phyloP scores from a whole-genome alignment of 1,284 basidiomycete species.

The Albatrellus sp. region DNA sequence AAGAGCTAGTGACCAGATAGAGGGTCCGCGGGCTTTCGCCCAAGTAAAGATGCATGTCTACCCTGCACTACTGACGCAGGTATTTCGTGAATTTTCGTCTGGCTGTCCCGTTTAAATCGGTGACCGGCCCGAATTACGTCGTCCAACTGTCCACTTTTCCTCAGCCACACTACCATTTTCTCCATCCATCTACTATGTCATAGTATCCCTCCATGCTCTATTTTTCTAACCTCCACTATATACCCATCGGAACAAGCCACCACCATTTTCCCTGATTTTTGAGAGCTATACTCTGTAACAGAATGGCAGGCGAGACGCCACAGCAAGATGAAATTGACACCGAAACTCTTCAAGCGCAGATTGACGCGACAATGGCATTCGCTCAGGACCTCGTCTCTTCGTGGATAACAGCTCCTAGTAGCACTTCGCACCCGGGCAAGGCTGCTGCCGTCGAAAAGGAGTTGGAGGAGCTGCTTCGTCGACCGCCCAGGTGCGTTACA shows the following conservation, averaged over 20 bases:
- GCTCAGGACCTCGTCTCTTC: conserved; percentile 57
- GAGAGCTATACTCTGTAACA: background rate
- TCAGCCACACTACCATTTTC: too few species aligned
- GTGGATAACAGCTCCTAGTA: conserved; percentile 32
- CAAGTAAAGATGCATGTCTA: conserved; percentile 56
- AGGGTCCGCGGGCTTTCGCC: conserved; percentile 51
- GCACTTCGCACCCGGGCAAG: conserved; percentile 9
- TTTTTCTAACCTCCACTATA: background rate
- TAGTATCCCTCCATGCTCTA: background rate
- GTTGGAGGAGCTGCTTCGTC: conserved; percentile 50
- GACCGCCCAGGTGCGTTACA: conserved; percentile 47
- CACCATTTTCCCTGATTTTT: background rate
- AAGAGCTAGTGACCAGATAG: conserved; percentile 57
- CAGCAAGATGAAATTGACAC: conserved; percentile 35
- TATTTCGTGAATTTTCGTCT: too few species aligned
- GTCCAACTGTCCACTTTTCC: too few species aligned
- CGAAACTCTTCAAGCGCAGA: conserved; percentile 59
- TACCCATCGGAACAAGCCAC: background rate
- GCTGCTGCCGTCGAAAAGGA: conserved; percentile 34
- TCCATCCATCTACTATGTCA: background rate
- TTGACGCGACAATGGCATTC: conserved; percentile 68
- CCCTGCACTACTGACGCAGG: too few species aligned
- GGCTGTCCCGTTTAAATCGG: too few species aligned
- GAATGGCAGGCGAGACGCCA: background rate
- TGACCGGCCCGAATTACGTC: too few species aligned